Percentiles rank a stretch among this genome's conserved stretches.
Evolutionary conservation across 2,329 filamentous ascomycete genomes (phyloP).

Genomic region (Trichophyton simii): DNA sequence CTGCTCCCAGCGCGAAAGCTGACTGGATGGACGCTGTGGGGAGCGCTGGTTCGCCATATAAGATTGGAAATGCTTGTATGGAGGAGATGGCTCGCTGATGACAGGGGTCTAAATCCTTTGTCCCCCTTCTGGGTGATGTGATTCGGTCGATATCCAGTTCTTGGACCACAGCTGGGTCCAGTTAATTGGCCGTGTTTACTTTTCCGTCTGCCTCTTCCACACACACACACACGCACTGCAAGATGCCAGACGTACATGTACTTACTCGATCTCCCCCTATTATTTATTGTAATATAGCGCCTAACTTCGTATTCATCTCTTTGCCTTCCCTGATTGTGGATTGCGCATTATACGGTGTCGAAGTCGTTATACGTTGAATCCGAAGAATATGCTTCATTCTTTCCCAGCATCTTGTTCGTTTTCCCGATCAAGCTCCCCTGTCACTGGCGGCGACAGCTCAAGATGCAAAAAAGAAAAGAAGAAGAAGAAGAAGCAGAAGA

Average conservation of each 20-base stretch:
- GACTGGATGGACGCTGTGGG: conserved; percentile 4
- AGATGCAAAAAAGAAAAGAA: neutral
- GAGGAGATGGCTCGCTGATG: too few relatives aligned
- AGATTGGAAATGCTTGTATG: neutral
- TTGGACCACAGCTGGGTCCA: too few relatives aligned
- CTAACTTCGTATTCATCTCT: neutral
- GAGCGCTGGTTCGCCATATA: neutral
- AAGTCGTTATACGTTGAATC: neutral
- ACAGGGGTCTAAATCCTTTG: neutral
- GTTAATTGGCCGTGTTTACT: neutral
- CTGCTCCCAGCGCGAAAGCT: neutral
- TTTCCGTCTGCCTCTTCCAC: neutral
- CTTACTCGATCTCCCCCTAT: neutral
- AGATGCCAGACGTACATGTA: neutral
- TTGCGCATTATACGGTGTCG: neutral
- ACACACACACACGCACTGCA: neutral
- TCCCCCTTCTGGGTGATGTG: neutral
- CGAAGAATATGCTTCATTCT: neutral
- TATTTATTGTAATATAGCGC: neutral
- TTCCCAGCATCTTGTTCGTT: neutral
- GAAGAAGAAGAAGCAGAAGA: neutral
- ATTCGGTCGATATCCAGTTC: neutral
- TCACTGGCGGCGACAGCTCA: neutral
- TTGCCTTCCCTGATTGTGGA: neutral
- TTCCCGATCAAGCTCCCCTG: neutral